phyloP scores from a whole-genome alignment of 148 eudicot genomes.

The Chenopodium quinoa region DNA sequence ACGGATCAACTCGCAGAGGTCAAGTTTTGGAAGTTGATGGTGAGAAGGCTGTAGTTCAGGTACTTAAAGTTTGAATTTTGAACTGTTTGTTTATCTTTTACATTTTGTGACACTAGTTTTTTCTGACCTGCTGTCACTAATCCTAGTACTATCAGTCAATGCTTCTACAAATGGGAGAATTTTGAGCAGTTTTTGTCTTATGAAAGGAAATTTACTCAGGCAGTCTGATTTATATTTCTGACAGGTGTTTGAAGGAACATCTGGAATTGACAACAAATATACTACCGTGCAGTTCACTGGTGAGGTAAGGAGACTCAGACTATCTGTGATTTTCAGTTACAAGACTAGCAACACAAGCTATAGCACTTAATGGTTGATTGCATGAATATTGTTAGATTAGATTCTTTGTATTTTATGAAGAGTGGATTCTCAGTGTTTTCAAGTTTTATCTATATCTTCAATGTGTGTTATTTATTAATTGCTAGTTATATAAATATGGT shows the following conservation, averaged over 20 bases:
- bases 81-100: neutral
- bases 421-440: neutral
- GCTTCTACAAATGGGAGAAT: neutral
- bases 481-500: neutral
- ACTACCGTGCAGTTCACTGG: slow-evolving; percentile 98
- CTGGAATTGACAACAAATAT: slow-evolving; percentile 97
- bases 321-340: neutral
- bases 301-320: slow-evolving; percentile 55
- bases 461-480: neutral
- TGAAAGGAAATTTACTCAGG: neutral
- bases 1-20: slow-evolving; percentile 93
- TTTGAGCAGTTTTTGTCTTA: neutral
- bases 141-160: neutral
- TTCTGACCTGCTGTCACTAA: neutral
- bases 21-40: slow-evolving; percentile 99
- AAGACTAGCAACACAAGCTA: neutral
- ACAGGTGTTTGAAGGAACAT: slow-evolving; percentile 98
- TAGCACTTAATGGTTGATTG: neutral
- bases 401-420: too few species aligned
- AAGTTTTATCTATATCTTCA: neutral
- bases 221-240: slow-evolving; percentile 6
- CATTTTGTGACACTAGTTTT: neutral
- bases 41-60: slow-evolving; percentile 99
- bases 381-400: neutral
- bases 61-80: slow-evolving; percentile 17